phyloP scores from a whole-genome alignment of 2,329 filamentous ascomycete species.

The Aspergillus quadrilineatus region DNA sequence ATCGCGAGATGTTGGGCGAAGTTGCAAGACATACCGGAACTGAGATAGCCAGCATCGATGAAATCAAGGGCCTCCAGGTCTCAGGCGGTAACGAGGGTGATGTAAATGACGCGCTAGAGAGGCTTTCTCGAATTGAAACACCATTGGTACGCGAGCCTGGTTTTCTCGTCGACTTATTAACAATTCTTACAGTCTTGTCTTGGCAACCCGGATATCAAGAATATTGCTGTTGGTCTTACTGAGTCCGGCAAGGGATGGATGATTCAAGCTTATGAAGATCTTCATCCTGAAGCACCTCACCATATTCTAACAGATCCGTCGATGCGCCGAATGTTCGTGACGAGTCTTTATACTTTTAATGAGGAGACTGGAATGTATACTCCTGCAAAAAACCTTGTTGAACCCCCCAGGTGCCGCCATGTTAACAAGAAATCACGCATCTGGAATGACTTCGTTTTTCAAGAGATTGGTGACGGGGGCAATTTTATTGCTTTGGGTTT shows the following conservation, averaged over 20 bases:
- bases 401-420: slow-evolving; percentile 20
- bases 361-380: slow-evolving; percentile 13
- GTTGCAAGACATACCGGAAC: slow-evolving; percentile 31
- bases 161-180: not conserved
- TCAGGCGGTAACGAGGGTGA: slow-evolving; percentile 22
- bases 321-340: slow-evolving; percentile 25
- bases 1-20: slow-evolving; percentile 21
- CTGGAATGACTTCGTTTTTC: slow-evolving; percentile 34
- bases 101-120: slow-evolving; percentile 30
- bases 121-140: slow-evolving; percentile 28
- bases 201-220: slow-evolving; percentile 17
- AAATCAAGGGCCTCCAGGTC: slow-evolving; percentile 27
- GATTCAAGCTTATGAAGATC: slow-evolving; percentile 22
- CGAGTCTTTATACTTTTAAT: slow-evolving; percentile 20
- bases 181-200: slow-evolving; percentile 20
- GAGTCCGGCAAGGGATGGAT: slow-evolving; percentile 13
- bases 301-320: slow-evolving; percentile 27
- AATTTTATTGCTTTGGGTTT: slow-evolving; percentile 20
- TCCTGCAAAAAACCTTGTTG: slow-evolving; percentile 19
- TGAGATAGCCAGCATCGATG: slow-evolving; percentile 22
- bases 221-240: slow-evolving; percentile 19
- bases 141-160: slow-evolving; percentile 26
- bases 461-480: slow-evolving; percentile 30
- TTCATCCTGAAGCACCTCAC: slow-evolving; percentile 20
- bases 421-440: slow-evolving; percentile 27